Base-by-base conservation (phyloP, 1,284 basidiomycete species). In the Marasmius fiardii region DNA sequence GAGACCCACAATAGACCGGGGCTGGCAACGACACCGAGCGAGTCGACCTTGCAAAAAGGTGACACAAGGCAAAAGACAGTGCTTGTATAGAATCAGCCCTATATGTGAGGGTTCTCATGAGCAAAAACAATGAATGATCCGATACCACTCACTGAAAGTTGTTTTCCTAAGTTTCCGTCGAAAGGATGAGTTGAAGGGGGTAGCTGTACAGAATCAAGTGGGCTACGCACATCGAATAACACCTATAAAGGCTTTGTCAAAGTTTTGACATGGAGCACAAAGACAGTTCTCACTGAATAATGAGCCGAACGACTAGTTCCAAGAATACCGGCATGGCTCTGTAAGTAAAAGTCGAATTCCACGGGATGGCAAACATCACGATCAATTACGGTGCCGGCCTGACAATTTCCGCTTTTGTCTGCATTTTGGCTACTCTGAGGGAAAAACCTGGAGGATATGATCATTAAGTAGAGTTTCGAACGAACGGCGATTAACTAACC, bases 331-430 rank as follows among this genome's bases (percentile, higher is more conserved):
- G 64, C 55, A 39, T 63, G 62, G 37, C 59, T 65, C n/a, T 60
- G 62, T 21, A 81, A 68, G 59, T 81, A 83, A 61, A 77, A 83
- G 58, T 83, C 81, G 28, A 31, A 26, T n/a, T 33, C 26, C n/a
- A 31, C 31, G n/a, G 47, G 47, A n/a, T 49, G 47, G 31, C 23
- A 51, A 14, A 39, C 43, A 62, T 53, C 86, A 33, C 75, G 73
- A 64, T 92, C 89, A 18, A 92, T 80, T 10, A 91, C 86, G 2
- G 86, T 88, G 20, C 90, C 90, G 0, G 89, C 86, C 4, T 76
- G 81, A 61, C 86, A 90, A 62, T 92, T 91, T 1, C 88, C 89
- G 59, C 80, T 85, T 57, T 73, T 74, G 61, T 90, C 88, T 1
- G 71, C 81, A 23, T 85, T 82, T 6, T 65, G 65, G 2, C 71